Conservation (phyloP, 768 basidiomycete species). For the Trametes maxima region DNA sequence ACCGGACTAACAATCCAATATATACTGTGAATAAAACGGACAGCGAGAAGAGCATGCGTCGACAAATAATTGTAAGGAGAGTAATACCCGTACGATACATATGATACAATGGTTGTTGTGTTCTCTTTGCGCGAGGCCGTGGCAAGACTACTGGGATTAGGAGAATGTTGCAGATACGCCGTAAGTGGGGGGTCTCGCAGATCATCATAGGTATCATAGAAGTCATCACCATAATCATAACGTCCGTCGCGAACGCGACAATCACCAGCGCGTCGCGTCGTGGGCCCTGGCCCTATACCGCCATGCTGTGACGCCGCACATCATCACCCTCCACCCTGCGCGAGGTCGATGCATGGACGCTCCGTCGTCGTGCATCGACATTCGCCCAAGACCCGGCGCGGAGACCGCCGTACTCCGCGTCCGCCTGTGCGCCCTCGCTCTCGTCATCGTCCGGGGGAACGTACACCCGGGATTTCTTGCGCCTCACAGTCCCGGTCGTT, state of each 20-base stretch:
- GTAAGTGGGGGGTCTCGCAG: constrained; percentile 19
- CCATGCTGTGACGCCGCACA: constrained; percentile 67
- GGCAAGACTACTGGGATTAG: constrained; percentile 14
- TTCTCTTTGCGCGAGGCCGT: background rate
- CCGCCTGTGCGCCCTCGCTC: constrained; percentile 71
- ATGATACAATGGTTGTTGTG: constrained; percentile 15
- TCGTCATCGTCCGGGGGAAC: constrained; percentile 55
- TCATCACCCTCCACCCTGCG: constrained; percentile 49
- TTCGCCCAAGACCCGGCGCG: constrained; percentile 49
- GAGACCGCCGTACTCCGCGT: constrained; percentile 57
- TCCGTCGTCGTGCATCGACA: constrained; percentile 57
- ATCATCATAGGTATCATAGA: constrained; percentile 20
- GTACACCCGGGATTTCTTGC: constrained; percentile 57
- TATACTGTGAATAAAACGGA: background rate
- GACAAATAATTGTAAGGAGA: background rate
- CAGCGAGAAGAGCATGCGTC: constrained; percentile 1
- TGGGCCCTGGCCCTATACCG: constrained; percentile 41
- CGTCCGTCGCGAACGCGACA: constrained; percentile 4
- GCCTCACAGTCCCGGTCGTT: constrained; percentile 38
- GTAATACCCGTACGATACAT: constrained; percentile 19
- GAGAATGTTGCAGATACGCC: constrained; percentile 5
- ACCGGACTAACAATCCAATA: background rate
- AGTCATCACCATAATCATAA: constrained; percentile 22
- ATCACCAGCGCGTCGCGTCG: constrained; percentile 14
- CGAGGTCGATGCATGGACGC: constrained; percentile 31